A percentile compares a stretch with the other conserved stretches of the same genome.
Conservation (phyloP, 2,329 filamentous ascomycete genomes). For the Rutstroemia sp. region DNA sequence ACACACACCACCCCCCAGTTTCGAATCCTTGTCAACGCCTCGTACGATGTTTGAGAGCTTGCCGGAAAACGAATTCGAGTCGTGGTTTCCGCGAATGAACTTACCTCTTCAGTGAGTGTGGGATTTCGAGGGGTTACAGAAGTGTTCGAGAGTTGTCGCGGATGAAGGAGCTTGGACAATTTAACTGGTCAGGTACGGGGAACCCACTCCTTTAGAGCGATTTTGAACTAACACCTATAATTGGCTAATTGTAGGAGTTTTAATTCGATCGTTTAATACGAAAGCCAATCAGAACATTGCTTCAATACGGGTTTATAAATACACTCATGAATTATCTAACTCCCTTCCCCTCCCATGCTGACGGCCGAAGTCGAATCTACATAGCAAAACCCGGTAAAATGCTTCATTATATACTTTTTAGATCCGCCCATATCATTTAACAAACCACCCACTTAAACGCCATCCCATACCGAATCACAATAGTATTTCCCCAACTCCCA, state of each 20-base stretch:
- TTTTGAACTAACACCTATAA: too few relatives aligned
- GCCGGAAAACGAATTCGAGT: too few relatives aligned
- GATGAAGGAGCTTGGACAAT: slow-evolving; percentile 4
- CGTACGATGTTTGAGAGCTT: background rate
- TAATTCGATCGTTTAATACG: too few relatives aligned
- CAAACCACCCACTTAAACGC: background rate
- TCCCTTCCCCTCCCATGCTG: too few relatives aligned
- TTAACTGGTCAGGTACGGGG: background rate
- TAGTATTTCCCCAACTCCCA: background rate
- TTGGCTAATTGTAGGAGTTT: background rate
- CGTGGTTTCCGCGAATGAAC: too few relatives aligned
- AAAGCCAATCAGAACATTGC: too few relatives aligned
- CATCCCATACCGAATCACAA: background rate
- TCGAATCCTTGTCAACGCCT: background rate
- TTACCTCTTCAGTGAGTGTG: background rate
- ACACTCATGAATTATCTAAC: too few relatives aligned
- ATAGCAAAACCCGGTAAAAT: too few relatives aligned
- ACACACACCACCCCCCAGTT: background rate
- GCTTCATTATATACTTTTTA: too few relatives aligned
- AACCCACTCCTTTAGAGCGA: too few relatives aligned
- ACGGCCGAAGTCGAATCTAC: too few relatives aligned
- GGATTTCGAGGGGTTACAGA: slow-evolving; percentile 1
- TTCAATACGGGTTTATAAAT: too few relatives aligned
- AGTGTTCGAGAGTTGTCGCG: slow-evolving; percentile 8
- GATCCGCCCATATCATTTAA: background rate